Evolutionary conservation across 148 eudicot species (phyloP), one percentile per base, ranked within the genome.

Genomic region (Amaranthus cruentus): DNA sequence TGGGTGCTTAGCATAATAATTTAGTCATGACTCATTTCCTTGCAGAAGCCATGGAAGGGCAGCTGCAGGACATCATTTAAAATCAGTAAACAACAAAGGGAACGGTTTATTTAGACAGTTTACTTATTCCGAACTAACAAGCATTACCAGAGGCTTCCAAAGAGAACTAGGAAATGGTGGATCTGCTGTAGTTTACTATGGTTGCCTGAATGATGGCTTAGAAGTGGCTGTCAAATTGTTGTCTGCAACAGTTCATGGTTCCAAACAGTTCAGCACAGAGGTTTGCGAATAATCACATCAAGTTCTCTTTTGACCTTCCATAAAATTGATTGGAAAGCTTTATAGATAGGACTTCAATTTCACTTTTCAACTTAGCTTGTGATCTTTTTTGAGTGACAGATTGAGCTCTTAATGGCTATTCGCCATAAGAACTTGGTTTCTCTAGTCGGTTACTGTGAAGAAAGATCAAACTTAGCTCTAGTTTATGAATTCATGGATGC

Each of bases 401-500:
- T 78, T 43, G 77, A 77, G 15, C 81, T 82, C 62, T 82, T 84
- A 2, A 71, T 77, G 76, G 71, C 7, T 1, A 77, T 84, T 71
- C 73, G 73, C 57, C 87, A 84, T 58, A 81, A 76, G 58, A 84
- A 84, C 59, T 28, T 28, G 38, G 38, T 28, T 28, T 0, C 38
- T 28, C 38, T 28, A 28, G 2, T 28, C 38, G 38, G 84, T 14
- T 85, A 85, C 52, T 85, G 88, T 69, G 73, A 75, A 73, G 88
- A 83, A 66, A 76, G 61, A 13, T 44, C 28, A 2, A 48, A 73
- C 46, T 66, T 79, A 69, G 85, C 82, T 12, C 77, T 86, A 15
- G 76, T 86, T 15, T 86, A 81, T 18, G 87, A 86, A 76, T 81
- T 72, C 74, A 82, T 86, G 87, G 81, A 81, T 53, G 59, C 74